Evolutionary conservation across 208 protist genomes (phyloP).

Genomic region (Wallacemonas sp.): DNA sequence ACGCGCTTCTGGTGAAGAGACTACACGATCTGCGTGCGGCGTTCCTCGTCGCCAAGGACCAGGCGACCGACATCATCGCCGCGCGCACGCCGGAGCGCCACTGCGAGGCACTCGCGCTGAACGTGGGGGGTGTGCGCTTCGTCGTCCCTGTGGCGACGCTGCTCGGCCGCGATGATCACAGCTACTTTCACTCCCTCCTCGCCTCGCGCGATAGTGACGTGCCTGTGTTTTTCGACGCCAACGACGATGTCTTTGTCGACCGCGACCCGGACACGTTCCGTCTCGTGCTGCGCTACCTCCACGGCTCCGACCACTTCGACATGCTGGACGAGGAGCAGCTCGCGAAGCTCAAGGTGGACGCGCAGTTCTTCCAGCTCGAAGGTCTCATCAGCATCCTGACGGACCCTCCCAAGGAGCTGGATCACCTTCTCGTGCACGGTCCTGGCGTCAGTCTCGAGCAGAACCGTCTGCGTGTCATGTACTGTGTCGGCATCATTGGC

Average conservation of each 20-base stretch:
- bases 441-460: slow-evolving; percentile 79
- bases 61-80: slow-evolving; percentile 19
- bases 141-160: slow-evolving; percentile 66
- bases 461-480: slow-evolving; percentile 80
- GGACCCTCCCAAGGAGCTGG: slow-evolving; percentile 20
- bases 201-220: slow-evolving; percentile 22
- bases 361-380: slow-evolving; percentile 71
- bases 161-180: slow-evolving; percentile 34
- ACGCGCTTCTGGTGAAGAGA: slow-evolving; percentile 23
- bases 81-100: slow-evolving; percentile 15
- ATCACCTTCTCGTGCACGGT: slow-evolving; percentile 45
- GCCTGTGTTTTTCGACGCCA: slow-evolving; percentile 53
- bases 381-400: slow-evolving; percentile 53
- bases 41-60: not conserved
- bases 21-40: slow-evolving; percentile 17
- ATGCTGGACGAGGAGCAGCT: slow-evolving; percentile 69
- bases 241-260: slow-evolving; percentile 78
- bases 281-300: slow-evolving; percentile 80
- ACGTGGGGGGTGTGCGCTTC: slow-evolving; percentile 85
- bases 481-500: slow-evolving; percentile 79
- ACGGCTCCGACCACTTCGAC: slow-evolving; percentile 76
- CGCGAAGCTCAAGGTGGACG: slow-evolving; percentile 68
- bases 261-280: slow-evolving; percentile 84
- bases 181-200: slow-evolving; percentile 44
- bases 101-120: slow-evolving; percentile 51